Evolutionary conservation across 345 rosid species (phyloP).

Genomic region (Aegle marmelos): DNA sequence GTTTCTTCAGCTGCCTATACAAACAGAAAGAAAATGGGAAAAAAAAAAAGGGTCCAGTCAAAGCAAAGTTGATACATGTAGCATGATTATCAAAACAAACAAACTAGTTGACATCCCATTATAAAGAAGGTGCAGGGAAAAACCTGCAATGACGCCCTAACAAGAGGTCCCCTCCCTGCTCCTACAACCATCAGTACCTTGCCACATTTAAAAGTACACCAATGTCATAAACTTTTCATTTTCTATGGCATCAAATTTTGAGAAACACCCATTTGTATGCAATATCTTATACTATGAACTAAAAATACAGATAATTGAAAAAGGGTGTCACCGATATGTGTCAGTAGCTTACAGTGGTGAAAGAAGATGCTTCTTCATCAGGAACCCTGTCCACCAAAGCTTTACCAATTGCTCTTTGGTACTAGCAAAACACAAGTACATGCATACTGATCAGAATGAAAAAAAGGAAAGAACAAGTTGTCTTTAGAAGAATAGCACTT

Average conservation of each 20-base stretch:
- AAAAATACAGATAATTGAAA: not conserved
- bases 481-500: not conserved
- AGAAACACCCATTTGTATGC: not conserved
- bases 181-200: slow-evolving; percentile 99
- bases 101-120: slow-evolving; percentile 12
- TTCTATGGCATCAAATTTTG: not conserved
- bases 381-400: slow-evolving; percentile 88
- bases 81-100: not conserved
- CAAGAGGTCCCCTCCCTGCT: slow-evolving; percentile 99
- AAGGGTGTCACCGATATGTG: slow-evolving; percentile 1
- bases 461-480: not conserved
- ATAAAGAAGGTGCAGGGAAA: slow-evolving; percentile 17
- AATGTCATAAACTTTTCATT: not conserved
- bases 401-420: slow-evolving; percentile 80
- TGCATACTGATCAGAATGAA: slow-evolving; percentile 6
- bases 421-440: slow-evolving; percentile 50
- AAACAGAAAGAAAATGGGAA: slow-evolving; percentile 22
- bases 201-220: slow-evolving; percentile 13
- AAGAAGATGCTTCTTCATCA: slow-evolving; percentile 48
- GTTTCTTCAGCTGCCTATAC: slow-evolving; percentile 96
- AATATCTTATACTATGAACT: not conserved
- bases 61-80: slow-evolving; percentile 16
- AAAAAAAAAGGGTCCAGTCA: slow-evolving; percentile 1
- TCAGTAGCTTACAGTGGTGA: slow-evolving; percentile 59
- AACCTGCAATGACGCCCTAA: slow-evolving; percentile 97